Base-by-base conservation (phyloP, 2,329 filamentous ascomycete genomes). In the Diplodia scrobiculata region DNA sequence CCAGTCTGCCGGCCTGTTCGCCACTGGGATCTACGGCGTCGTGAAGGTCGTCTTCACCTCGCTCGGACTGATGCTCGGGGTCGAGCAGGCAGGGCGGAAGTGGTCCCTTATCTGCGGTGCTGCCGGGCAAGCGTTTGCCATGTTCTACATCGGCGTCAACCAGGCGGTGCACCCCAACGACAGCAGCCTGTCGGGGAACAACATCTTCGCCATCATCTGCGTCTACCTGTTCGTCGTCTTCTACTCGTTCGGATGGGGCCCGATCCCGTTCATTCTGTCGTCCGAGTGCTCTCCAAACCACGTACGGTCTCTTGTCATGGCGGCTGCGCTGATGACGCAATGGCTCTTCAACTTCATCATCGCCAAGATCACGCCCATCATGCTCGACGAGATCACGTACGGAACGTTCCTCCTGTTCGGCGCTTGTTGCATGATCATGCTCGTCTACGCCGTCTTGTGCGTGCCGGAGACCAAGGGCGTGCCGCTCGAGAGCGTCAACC, bases 211-310 rank as follows among this genome's bases (percentile, higher is more conserved):
- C 9, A 83, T 84, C 73, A 78, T 84, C 62, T 84, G 82, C 72
- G 80, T 84, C 5, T 84, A 83, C 68, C 73, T 81, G 6, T 81
- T 80, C 63, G 80, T 81, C 7, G 78, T 81, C 10, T 81, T 81
- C 70, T 81, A 80, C 72, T 78, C 74, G 2, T 80, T 81, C 63
- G 79, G 64, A 7, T 82, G 79, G 79, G 80, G 80, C 5, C 79
- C 79, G 0, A 79, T 79, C 6, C 79, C 80, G 0, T 82, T 79
- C 67, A 76, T 82, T 19, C 72, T 81, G n/a, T 73, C 73, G 10
- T 77, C 76, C 5, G 79, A 82, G 67, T 78, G 75, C 70, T 73
- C 72, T 34, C 77, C 77, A 17, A 79, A 78, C 69, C 74, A 77
- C 67, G 77, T 80, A 0, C 76, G 79, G 0, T 77, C 76, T 9